A percentile compares a stretch with the other conserved stretches of the same genome.
Conservation (phyloP, 2,329 filamentous ascomycete genomes). For the Aureobasidium sp. region DNA sequence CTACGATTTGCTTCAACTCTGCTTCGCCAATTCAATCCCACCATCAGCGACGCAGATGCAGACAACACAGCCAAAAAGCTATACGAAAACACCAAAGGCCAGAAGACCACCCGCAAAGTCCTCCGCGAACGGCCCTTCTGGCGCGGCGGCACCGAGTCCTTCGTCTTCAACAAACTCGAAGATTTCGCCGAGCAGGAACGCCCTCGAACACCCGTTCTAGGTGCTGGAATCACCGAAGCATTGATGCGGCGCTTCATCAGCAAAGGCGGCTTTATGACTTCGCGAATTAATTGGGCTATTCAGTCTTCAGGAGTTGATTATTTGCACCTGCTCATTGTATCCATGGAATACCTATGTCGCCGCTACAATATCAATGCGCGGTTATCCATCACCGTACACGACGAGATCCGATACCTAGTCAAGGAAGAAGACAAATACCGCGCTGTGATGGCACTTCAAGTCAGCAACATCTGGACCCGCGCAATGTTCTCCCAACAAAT, state of each 20-base stretch:
- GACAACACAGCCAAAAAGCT: conserved; percentile 65
- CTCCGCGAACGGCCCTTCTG: conserved; percentile 75
- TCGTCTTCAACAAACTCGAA: conserved; percentile 97
- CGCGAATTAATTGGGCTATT: conserved; percentile 97
- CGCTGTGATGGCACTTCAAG: conserved; percentile 83
- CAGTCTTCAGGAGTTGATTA: conserved; percentile 97
- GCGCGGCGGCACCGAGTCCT: conserved; percentile 92
- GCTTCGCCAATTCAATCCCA: conserved; percentile 86
- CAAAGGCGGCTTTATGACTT: conserved; percentile 88
- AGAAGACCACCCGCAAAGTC: conserved; percentile 66
- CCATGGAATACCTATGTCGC: conserved; percentile 87
- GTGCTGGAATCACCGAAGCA: conserved; percentile 92
- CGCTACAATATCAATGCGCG: conserved; percentile 80
- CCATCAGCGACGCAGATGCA: conserved; percentile 70
- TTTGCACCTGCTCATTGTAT: conserved; percentile 81
- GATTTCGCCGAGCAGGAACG: conserved; percentile 93
- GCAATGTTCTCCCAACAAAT: conserved; percentile 97
- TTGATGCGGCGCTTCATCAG: conserved; percentile 80
- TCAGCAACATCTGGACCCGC: conserved; percentile 92
- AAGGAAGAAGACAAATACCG: conserved; percentile 78
- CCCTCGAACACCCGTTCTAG: conserved; percentile 83
- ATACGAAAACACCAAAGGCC: conserved; percentile 84
- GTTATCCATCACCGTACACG: conserved; percentile 87
- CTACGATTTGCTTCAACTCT: conserved; percentile 86
- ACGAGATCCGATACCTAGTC: conserved; percentile 93